A percentile compares a stretch with the other conserved stretches of the same genome.
phyloP scores from a whole-genome alignment of 495 filamentous ascomycete species.

The Astrothelium macrocarpum region DNA sequence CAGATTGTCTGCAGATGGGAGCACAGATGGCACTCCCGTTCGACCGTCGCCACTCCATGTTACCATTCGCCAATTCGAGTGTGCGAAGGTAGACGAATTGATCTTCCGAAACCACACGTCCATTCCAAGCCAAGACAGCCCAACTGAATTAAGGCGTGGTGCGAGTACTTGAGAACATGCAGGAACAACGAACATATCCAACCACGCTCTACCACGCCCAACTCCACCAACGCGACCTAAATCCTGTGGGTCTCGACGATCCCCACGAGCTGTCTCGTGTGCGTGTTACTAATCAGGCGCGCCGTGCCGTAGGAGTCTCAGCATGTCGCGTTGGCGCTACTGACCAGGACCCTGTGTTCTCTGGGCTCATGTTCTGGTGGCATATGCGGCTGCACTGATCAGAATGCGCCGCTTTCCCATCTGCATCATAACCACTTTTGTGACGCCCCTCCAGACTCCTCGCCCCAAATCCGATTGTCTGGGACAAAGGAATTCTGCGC shows the following conservation, averaged over 20 bases:
- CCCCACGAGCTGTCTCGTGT: neutral
- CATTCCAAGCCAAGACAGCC: neutral
- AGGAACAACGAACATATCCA: neutral
- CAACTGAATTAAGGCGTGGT: neutral
- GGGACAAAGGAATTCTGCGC: neutral
- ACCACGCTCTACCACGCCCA: too few species aligned
- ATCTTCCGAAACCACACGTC: too few species aligned
- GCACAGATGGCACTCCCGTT: neutral
- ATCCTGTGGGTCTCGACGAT: neutral
- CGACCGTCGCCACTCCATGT: neutral
- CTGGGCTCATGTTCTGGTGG: too few species aligned
- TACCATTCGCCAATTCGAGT: neutral
- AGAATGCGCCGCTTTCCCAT: neutral
- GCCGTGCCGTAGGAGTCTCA: neutral
- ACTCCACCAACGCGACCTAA: neutral
- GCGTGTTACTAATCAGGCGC: neutral
- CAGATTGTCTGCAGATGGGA: conserved; percentile 1
- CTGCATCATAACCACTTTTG: neutral
- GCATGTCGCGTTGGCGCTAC: neutral
- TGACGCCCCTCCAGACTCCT: neutral
- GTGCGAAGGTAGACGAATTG: neutral
- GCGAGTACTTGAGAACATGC: neutral
- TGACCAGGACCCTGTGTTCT: neutral
- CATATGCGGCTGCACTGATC: neutral
- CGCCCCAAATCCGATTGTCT: neutral